These are phyloP conservation scores for Diaporthe batatas DNA, from an alignment of 2,329 filamentous ascomycete species.

Conservation along the genomic window DNA sequence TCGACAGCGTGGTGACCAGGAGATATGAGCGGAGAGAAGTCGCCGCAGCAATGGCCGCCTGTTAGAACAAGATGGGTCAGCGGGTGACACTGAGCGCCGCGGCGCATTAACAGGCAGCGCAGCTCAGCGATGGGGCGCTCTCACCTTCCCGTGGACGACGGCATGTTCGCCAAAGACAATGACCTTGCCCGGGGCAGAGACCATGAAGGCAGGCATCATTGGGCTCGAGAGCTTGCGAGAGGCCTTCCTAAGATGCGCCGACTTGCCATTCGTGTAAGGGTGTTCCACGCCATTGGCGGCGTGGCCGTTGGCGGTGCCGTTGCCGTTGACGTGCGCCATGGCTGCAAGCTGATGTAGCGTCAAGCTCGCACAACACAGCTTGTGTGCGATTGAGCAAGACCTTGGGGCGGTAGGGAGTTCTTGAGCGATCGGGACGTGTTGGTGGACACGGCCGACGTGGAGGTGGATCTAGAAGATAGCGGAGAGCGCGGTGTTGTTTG, in stretches of 20 bases:
- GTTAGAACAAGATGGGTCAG: constrained; percentile 40
- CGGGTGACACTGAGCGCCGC: constrained; percentile 7
- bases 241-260: constrained; percentile 54
- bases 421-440: constrained; percentile 6
- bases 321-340: constrained; percentile 38
- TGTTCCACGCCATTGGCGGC: constrained; percentile 48
- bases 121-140: constrained; percentile 40
- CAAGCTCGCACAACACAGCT: constrained; percentile 19
- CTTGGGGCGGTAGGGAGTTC: not conserved
- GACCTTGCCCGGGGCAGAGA: constrained; percentile 96
- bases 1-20: constrained; percentile 92
- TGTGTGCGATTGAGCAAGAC: constrained; percentile 17
- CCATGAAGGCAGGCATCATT: constrained; percentile 93
- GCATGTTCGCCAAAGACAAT: constrained; percentile 99
- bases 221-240: constrained; percentile 72
- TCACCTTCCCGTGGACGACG: constrained; percentile 94
- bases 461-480: constrained; percentile 20
- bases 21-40: constrained; percentile 97
- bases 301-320: constrained; percentile 49
- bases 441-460: constrained; percentile 24
- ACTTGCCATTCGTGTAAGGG: constrained; percentile 51
- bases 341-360: constrained; percentile 3
- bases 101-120: constrained; percentile 1
- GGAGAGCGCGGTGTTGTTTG: constrained; percentile 23
- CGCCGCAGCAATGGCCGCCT: constrained; percentile 93